Evolutionary conservation across 352 stramenopile genomes (phyloP), one percentile per base, ranked within the genome.

Genomic region (Phytopythium vexans): DNA sequence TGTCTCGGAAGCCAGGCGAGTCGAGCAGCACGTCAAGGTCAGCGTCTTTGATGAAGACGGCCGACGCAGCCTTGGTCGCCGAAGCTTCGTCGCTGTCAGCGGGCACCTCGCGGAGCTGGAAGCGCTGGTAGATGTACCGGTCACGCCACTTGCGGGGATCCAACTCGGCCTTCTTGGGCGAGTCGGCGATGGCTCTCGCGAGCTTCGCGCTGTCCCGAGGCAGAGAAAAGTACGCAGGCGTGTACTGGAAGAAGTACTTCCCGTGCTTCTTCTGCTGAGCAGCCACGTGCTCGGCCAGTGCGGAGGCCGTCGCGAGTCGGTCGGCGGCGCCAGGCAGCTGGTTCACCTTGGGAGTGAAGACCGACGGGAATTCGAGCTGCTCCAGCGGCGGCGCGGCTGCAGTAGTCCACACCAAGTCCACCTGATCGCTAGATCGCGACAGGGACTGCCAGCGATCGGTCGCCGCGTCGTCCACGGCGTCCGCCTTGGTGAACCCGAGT

Each of bases 381-480:
- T 61, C 54, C 16, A 80, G 62, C 10, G 70, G 73, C 12, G 71
- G 68, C 0, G 58, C 10, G 0, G 56, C 43, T 1, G 49, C 54
- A 6, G 54, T 43, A 53, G 67, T 88, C 84, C 79, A 92, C 41
- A 94, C 79, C 36, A 92, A 66, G 46, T 90, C 78, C 44, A 94
- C 74, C 9, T 84, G 54, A 14, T 56, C 38, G 41, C 76, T 86
- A 46, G 73, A 57, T 11, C 54, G 54, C 6, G 60, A 38, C 35
- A 92, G 38, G 14, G 69, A 70, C 36, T 56, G 62, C 80, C 80
- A 90, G 42, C 59, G 34, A 38, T 62, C 54, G 41, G 46, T 43
- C 35, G 54, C 60, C 50, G 49, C n/a, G 4, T 52, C 31, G 12
- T 41, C 36, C 32, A 56, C 40, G 45, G 74, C 62, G 3, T 53